These are phyloP conservation scores for Orbilia javanica DNA, from an alignment of 2,329 filamentous ascomycete species.

Conservation along the genomic window DNA sequence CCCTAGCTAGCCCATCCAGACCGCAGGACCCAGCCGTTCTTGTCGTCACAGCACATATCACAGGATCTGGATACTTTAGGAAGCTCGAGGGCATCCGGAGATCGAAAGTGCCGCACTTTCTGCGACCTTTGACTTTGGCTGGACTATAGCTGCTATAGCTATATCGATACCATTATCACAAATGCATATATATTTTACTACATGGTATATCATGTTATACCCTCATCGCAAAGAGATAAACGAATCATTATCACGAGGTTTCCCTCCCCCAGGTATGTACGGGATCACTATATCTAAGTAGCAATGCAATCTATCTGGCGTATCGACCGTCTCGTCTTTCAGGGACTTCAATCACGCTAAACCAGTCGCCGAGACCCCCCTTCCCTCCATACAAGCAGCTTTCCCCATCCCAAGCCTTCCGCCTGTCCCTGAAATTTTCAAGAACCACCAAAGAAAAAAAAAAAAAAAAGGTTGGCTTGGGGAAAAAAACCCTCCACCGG, in stretches of 20 bases:
- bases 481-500: background rate
- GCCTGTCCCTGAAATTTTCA: conserved; percentile 47
- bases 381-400: conserved; percentile 21
- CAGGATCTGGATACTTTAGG: conserved; percentile 39
- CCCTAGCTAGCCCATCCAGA: background rate
- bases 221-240: background rate
- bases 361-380: conserved; percentile 6
- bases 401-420: background rate
- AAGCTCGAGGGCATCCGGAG: conserved; percentile 7
- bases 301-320: conserved; percentile 56
- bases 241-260: conserved; percentile 22
- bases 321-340: conserved; percentile 47
- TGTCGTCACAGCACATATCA: conserved; percentile 24
- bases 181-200: no score
- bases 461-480: background rate
- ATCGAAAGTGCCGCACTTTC: conserved; percentile 34
- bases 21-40: background rate
- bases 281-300: no score
- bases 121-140: conserved; percentile 3
- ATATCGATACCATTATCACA: no score
- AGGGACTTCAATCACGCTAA: conserved; percentile 32
- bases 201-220: conserved; percentile 49
- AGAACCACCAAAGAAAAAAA: background rate
- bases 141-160: background rate
- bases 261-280: background rate